Evolutionary conservation across 2,329 filamentous ascomycete species (phyloP), one percentile per base, ranked within the genome.

Genomic region (Curvularia spicifera): DNA sequence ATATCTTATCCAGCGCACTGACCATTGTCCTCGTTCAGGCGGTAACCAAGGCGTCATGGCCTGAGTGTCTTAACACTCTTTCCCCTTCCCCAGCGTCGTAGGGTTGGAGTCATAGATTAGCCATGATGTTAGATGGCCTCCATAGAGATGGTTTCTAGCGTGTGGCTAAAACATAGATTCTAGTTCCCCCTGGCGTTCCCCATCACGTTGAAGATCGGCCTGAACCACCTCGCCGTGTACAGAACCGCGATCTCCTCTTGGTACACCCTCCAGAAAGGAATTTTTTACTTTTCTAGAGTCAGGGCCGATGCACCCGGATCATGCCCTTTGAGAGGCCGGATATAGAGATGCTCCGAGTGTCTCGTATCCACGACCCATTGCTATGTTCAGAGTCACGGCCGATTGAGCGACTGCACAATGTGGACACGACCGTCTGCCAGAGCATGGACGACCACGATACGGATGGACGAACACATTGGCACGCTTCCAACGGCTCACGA

Each of bases 1-100:
- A 57, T 59, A 61, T 65, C 61, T 68, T 58, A 59, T 52, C 56
- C 53, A 59, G 50, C 63, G 44, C 45, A 65, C 71, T 76, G 29
- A 76, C 59, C 48, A 53, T 51, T 22, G 39, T 22, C 43, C 37
- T 33, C 37, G 33, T 44, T 50, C 65, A 77, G 74, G 74, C 56
- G 74, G 74, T 56, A 71, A 71, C 51, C 61, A 69, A 67, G 67
- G 73, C 60, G 66, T 76, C 29, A 76, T 76, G 72, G 74, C 73
- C 56, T 76, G 72, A 76, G 57, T 60, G 40, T 44, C 35, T 29
- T 65, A 40, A 60, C 18, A 53, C 26, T 26, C 13, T 40, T 35
- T 33, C 53, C 56, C 57, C 35, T 37, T 47, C 51, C 61, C 66
- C 57, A 50, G 45, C 59, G 57, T 56, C 43, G 43, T 56, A 31